These are phyloP conservation scores for Suillus fuscotomentosus DNA, from an alignment of 768 basidiomycete genomes.

Conservation along the genomic window DNA sequence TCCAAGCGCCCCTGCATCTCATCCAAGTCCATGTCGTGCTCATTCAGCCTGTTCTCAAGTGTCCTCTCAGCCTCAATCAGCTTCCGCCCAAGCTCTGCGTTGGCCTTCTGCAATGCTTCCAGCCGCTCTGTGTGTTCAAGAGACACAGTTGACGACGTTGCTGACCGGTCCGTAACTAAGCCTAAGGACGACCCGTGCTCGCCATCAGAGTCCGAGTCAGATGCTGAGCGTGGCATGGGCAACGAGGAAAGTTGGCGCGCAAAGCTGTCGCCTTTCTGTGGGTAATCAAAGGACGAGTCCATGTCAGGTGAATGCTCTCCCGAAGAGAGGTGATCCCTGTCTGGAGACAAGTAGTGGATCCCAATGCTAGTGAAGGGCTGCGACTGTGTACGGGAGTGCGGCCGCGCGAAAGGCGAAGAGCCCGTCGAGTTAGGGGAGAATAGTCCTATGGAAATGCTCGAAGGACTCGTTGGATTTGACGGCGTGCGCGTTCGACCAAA, in stretches of 20 bases:
- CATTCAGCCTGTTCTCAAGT: slow-evolving; percentile 60
- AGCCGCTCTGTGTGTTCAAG: slow-evolving; percentile 71
- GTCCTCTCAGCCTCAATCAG: slow-evolving; percentile 72
- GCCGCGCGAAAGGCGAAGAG: slow-evolving; percentile 51
- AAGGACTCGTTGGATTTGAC: slow-evolving; percentile 61
- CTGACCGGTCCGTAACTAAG: slow-evolving; percentile 58
- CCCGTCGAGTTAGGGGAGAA: slow-evolving; percentile 47
- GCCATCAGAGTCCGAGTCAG: slow-evolving; percentile 47
- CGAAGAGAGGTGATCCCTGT: slow-evolving; percentile 33
- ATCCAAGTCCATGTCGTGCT: slow-evolving; percentile 83
- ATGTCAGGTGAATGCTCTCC: slow-evolving; percentile 35
- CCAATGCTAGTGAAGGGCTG: slow-evolving; percentile 42
- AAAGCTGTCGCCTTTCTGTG: slow-evolving; percentile 38
- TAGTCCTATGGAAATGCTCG: slow-evolving; percentile 14
- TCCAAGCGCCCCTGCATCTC: slow-evolving; percentile 78
- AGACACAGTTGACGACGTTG: slow-evolving; percentile 62
- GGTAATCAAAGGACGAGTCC: slow-evolving; percentile 38
- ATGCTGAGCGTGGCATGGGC: slow-evolving; percentile 52
- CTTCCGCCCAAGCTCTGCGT: slow-evolving; percentile 73
- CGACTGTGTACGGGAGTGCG: slow-evolving; percentile 63
- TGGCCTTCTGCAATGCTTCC: slow-evolving; percentile 70
- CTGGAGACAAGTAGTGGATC: slow-evolving; percentile 42
- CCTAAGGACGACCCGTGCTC: slow-evolving; percentile 53
- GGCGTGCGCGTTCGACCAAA: slow-evolving; percentile 62
- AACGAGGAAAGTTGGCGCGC: slow-evolving; percentile 49